These are phyloP conservation scores for Cercospora sp. DNA, from an alignment of 2,329 filamentous ascomycete species.

Conservation along the genomic window DNA sequence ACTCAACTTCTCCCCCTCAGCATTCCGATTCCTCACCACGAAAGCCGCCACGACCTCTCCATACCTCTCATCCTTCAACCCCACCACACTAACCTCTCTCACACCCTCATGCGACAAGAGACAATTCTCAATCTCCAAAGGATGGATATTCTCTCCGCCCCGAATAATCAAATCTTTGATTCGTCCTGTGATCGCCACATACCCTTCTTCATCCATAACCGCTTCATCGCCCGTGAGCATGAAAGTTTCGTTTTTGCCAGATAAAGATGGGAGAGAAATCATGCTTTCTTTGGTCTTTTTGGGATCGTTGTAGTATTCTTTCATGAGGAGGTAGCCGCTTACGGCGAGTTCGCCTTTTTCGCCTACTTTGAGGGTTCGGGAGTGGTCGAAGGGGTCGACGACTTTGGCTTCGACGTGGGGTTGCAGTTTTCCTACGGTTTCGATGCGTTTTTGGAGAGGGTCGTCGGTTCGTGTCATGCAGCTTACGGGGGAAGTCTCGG, in stretches of 20 bases:
- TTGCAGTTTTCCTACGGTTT: conserved; percentile 75
- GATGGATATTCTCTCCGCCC: conserved; percentile 94
- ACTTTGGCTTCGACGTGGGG: conserved; percentile 80
- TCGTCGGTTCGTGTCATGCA: conserved; percentile 81
- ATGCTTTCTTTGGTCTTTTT: conserved; percentile 68
- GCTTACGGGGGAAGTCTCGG: conserved; percentile 74
- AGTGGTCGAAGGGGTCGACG: conserved; percentile 66
- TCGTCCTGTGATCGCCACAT: conserved; percentile 81
- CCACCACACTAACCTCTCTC: conserved; percentile 77
- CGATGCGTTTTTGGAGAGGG: conserved; percentile 69
- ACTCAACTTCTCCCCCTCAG: conserved; percentile 47
- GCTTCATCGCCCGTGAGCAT: conserved; percentile 94
- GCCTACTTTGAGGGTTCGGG: conserved; percentile 60
- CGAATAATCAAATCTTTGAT: conserved; percentile 96
- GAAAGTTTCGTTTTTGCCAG: conserved; percentile 66
- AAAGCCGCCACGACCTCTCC: conserved; percentile 89
- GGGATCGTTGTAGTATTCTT: conserved; percentile 81
- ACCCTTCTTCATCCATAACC: conserved; percentile 77
- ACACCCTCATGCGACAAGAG: conserved; percentile 71
- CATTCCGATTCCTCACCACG: conserved; percentile 57
- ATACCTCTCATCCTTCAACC: conserved; percentile 75
- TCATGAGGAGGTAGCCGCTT: conserved; percentile 84
- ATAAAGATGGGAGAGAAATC: conserved; percentile 50
- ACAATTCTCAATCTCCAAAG: conserved; percentile 87
- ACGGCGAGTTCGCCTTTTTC: conserved; percentile 78